Evolutionary conservation across 805 yeast genomes (phyloP), one percentile per base, ranked within the genome.

Genomic region (Lipomyces sp.): DNA sequence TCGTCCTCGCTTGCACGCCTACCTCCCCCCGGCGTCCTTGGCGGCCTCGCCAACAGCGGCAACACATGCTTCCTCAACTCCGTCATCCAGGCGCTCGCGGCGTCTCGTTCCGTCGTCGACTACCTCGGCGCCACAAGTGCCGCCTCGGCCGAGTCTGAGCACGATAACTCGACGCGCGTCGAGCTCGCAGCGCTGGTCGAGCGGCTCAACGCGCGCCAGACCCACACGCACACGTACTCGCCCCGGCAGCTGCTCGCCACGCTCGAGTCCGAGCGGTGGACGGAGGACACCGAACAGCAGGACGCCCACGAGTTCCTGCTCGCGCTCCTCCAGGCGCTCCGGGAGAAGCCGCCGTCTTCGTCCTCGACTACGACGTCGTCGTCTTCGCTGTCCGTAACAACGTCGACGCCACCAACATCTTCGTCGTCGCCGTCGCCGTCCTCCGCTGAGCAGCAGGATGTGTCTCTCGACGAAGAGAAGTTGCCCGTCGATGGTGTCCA

Each of bases 31-130:
- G n/a, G n/a, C n/a, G n/a, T n/a, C n/a, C n/a, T n/a, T n/a, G n/a
- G n/a, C n/a, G 96, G 96, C 1, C 74, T 89, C 36, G 76, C 78
- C 51, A 89, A 89, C 64, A 95, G 87, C 58, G 96, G 96, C 14
- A 90, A 90, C 65, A 87, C 96, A 0, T 89, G 97, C 67, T 89
- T 90, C 62, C 88, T 88, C 93, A 89, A 89, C 69, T 80, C 88
- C 24, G 96, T 89, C 1, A 67, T 89, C 24, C 96, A 90, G 66
- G n/a, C 32, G 3, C 24, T 44, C 23, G 40, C 47, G 4, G 35
- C 47, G 13, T 29, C 31, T 11, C 19, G 13, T 13, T 16, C 21
- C 47, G 24, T 44, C 4, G 13, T 14, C 8, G 34, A 26, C 26
- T 44, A 16, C 22, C 47, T 44, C 34, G 18, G 3, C 34, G 22